A percentile compares a stretch with the other conserved stretches of the same genome.
Evolutionary conservation across 108 stramenopile genomes (phyloP).

Genomic region (Skeletonema menzelii): DNA sequence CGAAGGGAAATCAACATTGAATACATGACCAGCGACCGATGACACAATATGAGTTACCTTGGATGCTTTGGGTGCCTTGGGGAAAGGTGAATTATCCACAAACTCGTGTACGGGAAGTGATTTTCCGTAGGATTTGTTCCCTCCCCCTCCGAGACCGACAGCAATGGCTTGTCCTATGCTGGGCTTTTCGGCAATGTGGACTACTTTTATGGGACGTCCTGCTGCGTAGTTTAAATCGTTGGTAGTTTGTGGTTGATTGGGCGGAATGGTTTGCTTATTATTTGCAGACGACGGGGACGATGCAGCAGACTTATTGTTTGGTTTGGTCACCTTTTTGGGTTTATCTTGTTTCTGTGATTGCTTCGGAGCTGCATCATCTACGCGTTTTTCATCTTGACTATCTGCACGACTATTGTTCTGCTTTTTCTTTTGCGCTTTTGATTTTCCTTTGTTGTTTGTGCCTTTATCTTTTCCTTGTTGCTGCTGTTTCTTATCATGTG

Average conservation of each 20-base stretch:
- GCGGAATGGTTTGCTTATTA: slow-evolving; percentile 50
- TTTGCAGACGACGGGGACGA: slow-evolving; percentile 1
- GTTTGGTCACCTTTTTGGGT: not conserved
- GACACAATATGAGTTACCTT: slow-evolving; percentile 75
- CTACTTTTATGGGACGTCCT: slow-evolving; percentile 64
- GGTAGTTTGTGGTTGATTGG: slow-evolving; percentile 83
- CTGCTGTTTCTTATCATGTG: slow-evolving; percentile 9
- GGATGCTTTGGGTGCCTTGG: slow-evolving; percentile 72
- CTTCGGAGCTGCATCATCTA: slow-evolving; percentile 2
- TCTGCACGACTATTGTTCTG: slow-evolving; percentile 1
- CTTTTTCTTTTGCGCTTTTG: slow-evolving; percentile 8
- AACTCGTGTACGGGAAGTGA: slow-evolving; percentile 75
- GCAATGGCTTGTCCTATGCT: slow-evolving; percentile 86
- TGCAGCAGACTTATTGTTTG: slow-evolving; percentile 1
- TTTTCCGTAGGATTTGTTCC: slow-evolving; percentile 23
- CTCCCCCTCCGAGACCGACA: slow-evolving; percentile 49
- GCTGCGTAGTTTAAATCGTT: slow-evolving; percentile 76
- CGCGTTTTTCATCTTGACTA: not conserved
- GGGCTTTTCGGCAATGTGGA: slow-evolving; percentile 88
- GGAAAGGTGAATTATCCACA: slow-evolving; percentile 51
- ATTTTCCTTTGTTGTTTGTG: slow-evolving; percentile 10
- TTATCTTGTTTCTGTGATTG: slow-evolving; percentile 6
- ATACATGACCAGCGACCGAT: slow-evolving; percentile 95
- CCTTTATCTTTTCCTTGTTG: slow-evolving; percentile 9
- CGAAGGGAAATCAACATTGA: slow-evolving; percentile 90